Evolutionary conservation across 192 early-diverging fungal species (phyloP), one percentile per base, ranked within the genome.

Genomic region (Pecoramyces ruminantium): DNA sequence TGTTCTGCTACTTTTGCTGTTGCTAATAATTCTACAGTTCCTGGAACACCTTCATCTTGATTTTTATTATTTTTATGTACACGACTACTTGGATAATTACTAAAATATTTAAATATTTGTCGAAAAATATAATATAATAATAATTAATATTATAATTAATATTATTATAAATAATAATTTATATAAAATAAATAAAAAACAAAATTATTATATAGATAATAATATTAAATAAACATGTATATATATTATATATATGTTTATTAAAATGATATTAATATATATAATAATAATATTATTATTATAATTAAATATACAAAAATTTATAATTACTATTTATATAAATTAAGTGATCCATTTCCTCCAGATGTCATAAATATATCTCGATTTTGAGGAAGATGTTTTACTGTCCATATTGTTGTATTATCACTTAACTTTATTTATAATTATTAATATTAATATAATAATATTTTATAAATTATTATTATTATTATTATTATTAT

Each of bases 381-480:
- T n/a, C 91, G 86, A 38, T 92, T 88, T 81, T 91, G 89, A 11
- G 92, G 93, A 11, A 89, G 81, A 83, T 92, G 91, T 28, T 84
- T 82, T 28, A 91, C 92, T 9, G 87, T 84, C 93, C 93, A 94
- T 13, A 92, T 80, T 3, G 93, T 94, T 9, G 87, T 89, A 79
- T 86, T 87, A 29, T 86, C 84, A n/a, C 84, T 81, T 25, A 82
- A 82, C 85, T 85, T 6, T 34, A 34, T 6, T 34, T 34, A 34
- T 34, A 6, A 34, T 34, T 34, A 34, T 34, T 34, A 34, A 6
- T 34, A 34, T 34, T 34, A 34, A 6, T 34, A 34, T 40, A 6
- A 79, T n/a, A 4, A 79, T 40, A 9, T 28, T 29, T 9, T n/a
- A n/a, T n/a, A n/a, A n/a, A n/a, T n/a, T n/a, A n/a, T n/a, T n/a